Conservation (phyloP, 495 filamentous ascomycete genomes). For the Cercophora newfieldiana region DNA sequence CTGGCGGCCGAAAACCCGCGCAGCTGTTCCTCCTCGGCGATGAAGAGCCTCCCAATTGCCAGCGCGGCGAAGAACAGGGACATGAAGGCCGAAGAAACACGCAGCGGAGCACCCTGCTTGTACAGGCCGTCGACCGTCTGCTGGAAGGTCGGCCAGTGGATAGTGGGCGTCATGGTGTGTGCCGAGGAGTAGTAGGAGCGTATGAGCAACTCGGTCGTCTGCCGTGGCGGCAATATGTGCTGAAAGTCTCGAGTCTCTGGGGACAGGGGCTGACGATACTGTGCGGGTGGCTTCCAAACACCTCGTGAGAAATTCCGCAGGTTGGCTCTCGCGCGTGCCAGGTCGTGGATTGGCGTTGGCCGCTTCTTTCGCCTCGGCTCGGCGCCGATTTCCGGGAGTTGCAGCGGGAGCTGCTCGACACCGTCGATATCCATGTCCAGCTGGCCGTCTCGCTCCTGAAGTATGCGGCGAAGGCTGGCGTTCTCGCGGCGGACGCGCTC, state of each 20-base stretch:
- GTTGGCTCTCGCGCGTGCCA: conserved; percentile 69
- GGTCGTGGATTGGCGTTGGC: conserved; percentile 62
- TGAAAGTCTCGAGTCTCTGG: conserved; percentile 50
- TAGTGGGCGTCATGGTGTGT: conserved; percentile 77
- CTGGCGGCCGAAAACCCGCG: conserved; percentile 61
- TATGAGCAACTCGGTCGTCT: conserved; percentile 72
- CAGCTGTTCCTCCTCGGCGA: conserved; percentile 52
- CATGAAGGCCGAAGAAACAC: conserved; percentile 71
- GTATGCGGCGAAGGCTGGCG: conserved; percentile 62
- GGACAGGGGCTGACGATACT: conserved; percentile 59
- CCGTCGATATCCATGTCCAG: conserved; percentile 62
- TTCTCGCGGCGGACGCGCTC: conserved; percentile 72
- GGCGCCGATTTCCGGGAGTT: conserved; percentile 69
- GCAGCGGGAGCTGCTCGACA: conserved; percentile 58
- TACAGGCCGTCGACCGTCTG: conserved; percentile 78
- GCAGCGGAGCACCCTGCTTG: conserved; percentile 60
- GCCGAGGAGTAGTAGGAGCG: conserved; percentile 71
- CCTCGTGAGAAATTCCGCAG: conserved; percentile 73
- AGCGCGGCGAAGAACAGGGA: conserved; percentile 83
- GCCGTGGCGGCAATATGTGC: conserved; percentile 66
- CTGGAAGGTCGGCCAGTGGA: conserved; percentile 87
- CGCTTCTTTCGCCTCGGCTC: conserved; percentile 62
- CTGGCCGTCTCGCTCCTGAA: conserved; percentile 48
- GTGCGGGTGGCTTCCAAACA: conserved; percentile 78
- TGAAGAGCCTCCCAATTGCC: conserved; percentile 81